A percentile compares a stretch with the other conserved stretches of the same genome.
These are phyloP conservation scores for Aurinia saxatilis DNA, from an alignment of 345 rosid genomes.

Conservation along the genomic window DNA sequence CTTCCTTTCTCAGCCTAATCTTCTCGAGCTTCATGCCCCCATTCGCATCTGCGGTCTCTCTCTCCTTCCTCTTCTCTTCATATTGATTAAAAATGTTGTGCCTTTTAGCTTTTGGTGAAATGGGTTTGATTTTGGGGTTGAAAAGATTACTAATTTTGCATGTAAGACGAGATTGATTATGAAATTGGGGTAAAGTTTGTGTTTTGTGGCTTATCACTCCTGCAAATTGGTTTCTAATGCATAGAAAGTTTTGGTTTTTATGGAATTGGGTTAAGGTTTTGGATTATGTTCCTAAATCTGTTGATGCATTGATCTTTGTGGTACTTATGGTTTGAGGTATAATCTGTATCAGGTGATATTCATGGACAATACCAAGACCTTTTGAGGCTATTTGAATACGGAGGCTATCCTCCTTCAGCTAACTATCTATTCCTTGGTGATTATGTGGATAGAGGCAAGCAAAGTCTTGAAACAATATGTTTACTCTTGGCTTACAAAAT, in stretches of 20 bases:
- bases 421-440: constrained; percentile 94
- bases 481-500: constrained; percentile 92
- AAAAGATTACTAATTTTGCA: not conserved
- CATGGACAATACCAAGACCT: constrained; percentile 98
- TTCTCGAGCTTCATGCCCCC: constrained; percentile 79
- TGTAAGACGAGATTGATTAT: not conserved
- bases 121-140: not conserved
- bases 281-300: not conserved
- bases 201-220: no score
- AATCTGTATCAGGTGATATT: constrained; percentile 65
- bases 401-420: constrained; percentile 87
- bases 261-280: not conserved
- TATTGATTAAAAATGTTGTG: not conserved
- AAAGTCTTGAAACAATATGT: constrained; percentile 95
- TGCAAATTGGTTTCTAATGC: no score
- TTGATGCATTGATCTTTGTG: not conserved
- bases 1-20: constrained; percentile 80
- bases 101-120: not conserved
- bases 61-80: not conserved
- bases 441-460: constrained; percentile 95
- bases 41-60: constrained; percentile 79
- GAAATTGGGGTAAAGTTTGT: not conserved
- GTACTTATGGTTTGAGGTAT: not conserved
- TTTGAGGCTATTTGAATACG: constrained; percentile 70
- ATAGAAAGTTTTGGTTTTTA: constrained; percentile 21